Evolutionary conservation across 2,329 filamentous ascomycete species (phyloP).

Genomic region (Penicillium sp.): DNA sequence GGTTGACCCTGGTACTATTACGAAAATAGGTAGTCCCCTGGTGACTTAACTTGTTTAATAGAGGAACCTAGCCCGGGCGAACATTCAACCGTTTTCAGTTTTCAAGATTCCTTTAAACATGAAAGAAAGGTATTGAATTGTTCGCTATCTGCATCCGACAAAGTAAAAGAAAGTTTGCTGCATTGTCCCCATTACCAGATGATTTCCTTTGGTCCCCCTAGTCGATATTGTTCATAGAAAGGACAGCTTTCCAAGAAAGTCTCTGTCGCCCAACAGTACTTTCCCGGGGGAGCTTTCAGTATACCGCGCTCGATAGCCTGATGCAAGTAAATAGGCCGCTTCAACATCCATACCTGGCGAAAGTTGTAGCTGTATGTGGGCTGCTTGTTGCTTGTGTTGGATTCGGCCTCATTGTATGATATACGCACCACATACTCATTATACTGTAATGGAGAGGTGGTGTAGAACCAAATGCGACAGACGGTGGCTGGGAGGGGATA

Average conservation of each 20-base stretch:
- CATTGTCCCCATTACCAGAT: neutral
- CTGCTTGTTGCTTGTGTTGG: neutral
- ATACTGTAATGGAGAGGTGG: neutral
- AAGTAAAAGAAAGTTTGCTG: neutral
- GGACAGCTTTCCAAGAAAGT: neutral
- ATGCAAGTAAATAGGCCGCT: neutral
- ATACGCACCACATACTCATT: constrained; percentile 5
- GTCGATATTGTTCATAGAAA: neutral
- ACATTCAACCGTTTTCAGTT: neutral
- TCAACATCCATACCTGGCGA: constrained; percentile 6
- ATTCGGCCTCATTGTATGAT: neutral
- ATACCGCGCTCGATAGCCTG: neutral
- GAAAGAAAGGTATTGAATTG: neutral
- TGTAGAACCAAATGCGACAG: constrained; percentile 4
- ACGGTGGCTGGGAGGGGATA: neutral
- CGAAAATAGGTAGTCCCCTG: neutral
- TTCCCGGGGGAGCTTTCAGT: neutral
- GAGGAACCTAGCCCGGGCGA: neutral
- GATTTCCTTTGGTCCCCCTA: neutral
- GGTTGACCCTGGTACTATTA: neutral
- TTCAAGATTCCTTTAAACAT: neutral
- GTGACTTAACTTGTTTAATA: no score
- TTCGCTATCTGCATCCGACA: neutral
- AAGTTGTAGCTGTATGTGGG: neutral
- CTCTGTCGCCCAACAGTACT: neutral